Evolutionary conservation across 108 stramenopile species (phyloP).

Genomic region (Nitzschia sp.): DNA sequence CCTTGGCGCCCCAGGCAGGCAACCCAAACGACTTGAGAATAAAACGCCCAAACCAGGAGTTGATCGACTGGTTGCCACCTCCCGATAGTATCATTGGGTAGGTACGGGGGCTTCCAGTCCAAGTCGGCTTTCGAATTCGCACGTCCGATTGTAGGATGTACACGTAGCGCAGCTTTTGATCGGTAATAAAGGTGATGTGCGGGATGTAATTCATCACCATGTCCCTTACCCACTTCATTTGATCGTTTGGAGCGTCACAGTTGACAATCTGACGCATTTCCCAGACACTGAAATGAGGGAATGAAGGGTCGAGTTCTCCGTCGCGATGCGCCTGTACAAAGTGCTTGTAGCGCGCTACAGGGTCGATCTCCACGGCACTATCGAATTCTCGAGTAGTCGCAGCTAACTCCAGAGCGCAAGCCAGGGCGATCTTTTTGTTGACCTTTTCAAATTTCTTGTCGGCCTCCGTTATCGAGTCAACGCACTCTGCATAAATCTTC

Average conservation of each 20-base stretch:
- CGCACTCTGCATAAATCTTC: conserved; percentile 31
- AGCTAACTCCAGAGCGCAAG: conserved; percentile 50
- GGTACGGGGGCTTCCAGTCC: conserved; percentile 39
- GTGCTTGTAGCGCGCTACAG: conserved; percentile 55
- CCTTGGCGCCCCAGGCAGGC: conserved; percentile 54
- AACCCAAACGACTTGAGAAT: conserved; percentile 51
- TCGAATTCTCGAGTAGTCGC: conserved; percentile 30
- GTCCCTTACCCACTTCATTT: conserved; percentile 55
- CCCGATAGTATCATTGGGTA: conserved; percentile 50
- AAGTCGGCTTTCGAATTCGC: conserved; percentile 35
- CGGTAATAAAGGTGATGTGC: conserved; percentile 35
- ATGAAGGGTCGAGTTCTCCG: conserved; percentile 62
- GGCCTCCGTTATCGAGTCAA: conserved; percentile 4
- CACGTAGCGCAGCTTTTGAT: conserved; percentile 46
- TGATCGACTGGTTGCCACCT: conserved; percentile 43
- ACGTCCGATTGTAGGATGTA: conserved; percentile 52
- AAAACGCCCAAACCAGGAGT: conserved; percentile 60
- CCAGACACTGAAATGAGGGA: conserved; percentile 49
- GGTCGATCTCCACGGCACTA: conserved; percentile 41
- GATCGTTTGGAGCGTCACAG: conserved; percentile 55
- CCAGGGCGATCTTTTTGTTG: conserved; percentile 44
- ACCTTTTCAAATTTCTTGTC: conserved; percentile 25
- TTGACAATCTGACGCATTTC: conserved; percentile 59
- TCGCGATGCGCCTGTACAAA: conserved; percentile 56
- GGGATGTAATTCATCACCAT: conserved; percentile 57